phyloP scores from a whole-genome alignment of 2,329 filamentous ascomycete species.

The Madurella fahalii region DNA sequence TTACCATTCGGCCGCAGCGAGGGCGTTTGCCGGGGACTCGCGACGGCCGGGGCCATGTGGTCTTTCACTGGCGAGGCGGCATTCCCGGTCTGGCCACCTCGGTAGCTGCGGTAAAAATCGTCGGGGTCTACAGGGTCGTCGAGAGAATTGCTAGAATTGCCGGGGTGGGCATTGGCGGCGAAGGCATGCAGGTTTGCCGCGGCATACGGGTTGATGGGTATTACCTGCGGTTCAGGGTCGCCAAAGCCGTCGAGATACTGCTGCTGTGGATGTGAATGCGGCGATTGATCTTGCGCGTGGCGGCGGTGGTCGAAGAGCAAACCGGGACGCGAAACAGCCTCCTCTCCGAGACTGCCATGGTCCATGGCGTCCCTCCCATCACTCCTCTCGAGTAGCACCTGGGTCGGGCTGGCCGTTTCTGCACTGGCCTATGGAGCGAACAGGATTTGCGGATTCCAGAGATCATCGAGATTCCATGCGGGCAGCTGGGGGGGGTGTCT shows the following conservation, averaged over 20 bases:
- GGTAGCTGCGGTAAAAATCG: constrained; percentile 53
- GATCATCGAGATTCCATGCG: constrained; percentile 40
- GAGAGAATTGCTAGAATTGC: constrained; percentile 8
- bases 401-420: constrained; percentile 13
- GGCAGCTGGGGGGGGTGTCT: constrained; percentile 32
- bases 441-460: constrained; percentile 38
- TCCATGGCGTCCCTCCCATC: constrained; percentile 27
- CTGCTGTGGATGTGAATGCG: constrained; percentile 5
- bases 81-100: constrained; percentile 34
- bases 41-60: constrained; percentile 38
- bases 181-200: constrained; percentile 36
- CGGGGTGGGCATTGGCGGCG: constrained; percentile 27
- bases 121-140: constrained; percentile 46
- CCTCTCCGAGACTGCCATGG: constrained; percentile 25
- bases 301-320: constrained; percentile 18
- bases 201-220: constrained; percentile 35
- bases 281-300: constrained; percentile 5
- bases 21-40: constrained; percentile 40
- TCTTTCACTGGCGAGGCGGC: constrained; percentile 28
- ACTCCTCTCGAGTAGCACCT: constrained; percentile 11
- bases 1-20: constrained; percentile 48
- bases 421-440: constrained; percentile 31
- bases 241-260: constrained; percentile 12
- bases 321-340: constrained; percentile 24
- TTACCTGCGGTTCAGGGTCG: constrained; percentile 11